Evolutionary conservation across 768 basidiomycete genomes (phyloP), one percentile per base, ranked within the genome.

Genomic region (Lepiota brunneoincarnata): DNA sequence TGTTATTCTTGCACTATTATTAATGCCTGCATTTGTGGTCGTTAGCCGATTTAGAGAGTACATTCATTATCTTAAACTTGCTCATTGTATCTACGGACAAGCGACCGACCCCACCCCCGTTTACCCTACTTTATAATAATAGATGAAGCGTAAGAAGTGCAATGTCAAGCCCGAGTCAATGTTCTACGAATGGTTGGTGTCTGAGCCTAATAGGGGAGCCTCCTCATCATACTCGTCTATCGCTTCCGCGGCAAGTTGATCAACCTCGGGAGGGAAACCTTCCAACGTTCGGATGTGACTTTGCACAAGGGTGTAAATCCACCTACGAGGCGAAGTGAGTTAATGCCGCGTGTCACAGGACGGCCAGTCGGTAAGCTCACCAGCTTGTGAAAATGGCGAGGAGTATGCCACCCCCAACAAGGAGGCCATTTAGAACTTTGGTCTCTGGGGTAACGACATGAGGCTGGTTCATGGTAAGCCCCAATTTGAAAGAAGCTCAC

Each of bases 1-100:
- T 99, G 59, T 75, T 99, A 41, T 99, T 98, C 79, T 70, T 98
- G 61, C 94, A 98, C 69, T 87, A 88, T 70, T 98, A 97, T 71
- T 91, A 72, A 73, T 59, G 20, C 24, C 34, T 14, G 38, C 21
- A 35, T 20, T 15, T 52, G 20, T 41, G 54, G 21, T 28, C 31
- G n/a, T 23, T 42, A 24, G 31, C 44, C 26, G 31, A 37, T 39
- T 34, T 9, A 39, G 48, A 36, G 17, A 54, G 28, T 59, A 42
- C 39, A 47, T 67, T 53, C 60, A 61, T 50, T 49, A 21, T 31
- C 52, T 17, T 45, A 60, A n/a, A 52, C 51, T 40, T 61, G 54
- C 35, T 57, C 46, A 58, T 50, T 53, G 51, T 56, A 42, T 52
- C 49, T 60, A 63, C 58, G 56, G 38, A 48, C 36, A 47, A 36